These are phyloP conservation scores for Balamuthia mandrillaris DNA, from an alignment of 208 protist species.

Conservation along the genomic window DNA sequence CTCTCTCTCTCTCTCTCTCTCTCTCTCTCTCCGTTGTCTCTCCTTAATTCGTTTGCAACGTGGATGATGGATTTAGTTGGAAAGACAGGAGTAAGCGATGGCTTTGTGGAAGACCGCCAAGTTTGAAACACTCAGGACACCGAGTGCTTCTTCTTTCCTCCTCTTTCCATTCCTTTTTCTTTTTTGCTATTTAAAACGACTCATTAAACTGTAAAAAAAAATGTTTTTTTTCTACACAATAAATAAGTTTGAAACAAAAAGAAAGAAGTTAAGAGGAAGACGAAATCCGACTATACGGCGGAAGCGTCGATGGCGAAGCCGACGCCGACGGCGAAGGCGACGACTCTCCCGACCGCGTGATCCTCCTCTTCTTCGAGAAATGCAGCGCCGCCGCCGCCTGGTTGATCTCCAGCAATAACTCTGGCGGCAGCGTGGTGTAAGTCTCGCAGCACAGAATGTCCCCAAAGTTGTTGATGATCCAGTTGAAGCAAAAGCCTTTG, in stretches of 20 bases:
- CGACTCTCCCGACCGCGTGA: too few species aligned
- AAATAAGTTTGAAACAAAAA: too few species aligned
- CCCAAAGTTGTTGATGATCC: constrained; percentile 32
- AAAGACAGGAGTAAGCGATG: constrained; percentile 4
- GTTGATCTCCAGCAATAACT: not conserved
- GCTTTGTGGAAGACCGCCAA: constrained; percentile 29
- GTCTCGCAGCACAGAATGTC: constrained; percentile 7
- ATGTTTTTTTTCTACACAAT: too few species aligned
- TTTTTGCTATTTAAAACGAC: too few species aligned
- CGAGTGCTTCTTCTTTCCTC: too few species aligned
- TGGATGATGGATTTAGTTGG: constrained; percentile 42
- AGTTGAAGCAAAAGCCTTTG: constrained; percentile 10
- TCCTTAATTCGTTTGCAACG: not conserved
- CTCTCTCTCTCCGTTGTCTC: not conserved
- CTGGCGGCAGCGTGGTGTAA: not conserved
- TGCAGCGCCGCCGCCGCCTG: not conserved
- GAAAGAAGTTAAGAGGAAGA: too few species aligned
- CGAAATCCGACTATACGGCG: too few species aligned
- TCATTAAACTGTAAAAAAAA: too few species aligned
- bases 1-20: not conserved
- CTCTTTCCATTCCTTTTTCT: too few species aligned
- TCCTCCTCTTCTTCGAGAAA: constrained; percentile 20
- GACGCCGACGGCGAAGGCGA: too few species aligned
- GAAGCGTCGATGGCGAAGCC: too few species aligned
- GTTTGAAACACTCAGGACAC: too few species aligned